Conservation (phyloP, 768 basidiomycete species). For the Kondoa subrosea region DNA sequence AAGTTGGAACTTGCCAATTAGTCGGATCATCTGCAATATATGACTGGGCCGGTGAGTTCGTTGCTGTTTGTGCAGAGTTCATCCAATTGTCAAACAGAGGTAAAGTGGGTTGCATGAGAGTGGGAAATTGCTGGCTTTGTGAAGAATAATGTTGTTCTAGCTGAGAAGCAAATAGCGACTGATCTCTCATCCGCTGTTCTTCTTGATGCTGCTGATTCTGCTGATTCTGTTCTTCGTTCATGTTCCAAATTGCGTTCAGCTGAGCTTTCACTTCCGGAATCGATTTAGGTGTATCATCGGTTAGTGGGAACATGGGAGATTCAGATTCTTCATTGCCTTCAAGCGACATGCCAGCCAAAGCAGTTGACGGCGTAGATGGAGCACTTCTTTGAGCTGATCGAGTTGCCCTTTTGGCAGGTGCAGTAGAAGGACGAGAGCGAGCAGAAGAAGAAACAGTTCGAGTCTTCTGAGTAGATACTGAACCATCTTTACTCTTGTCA, state of each 20-base stretch:
- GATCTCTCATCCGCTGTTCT: background rate
- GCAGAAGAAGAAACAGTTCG: background rate
- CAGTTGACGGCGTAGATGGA: background rate
- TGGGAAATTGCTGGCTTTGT: background rate
- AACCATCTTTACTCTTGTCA: background rate
- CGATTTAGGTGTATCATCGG: background rate
- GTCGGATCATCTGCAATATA: too few relatives aligned
- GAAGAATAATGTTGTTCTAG: background rate
- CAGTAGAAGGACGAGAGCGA: background rate
- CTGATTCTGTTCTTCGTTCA: background rate
- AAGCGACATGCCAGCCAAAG: background rate
- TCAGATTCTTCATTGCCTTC: background rate
- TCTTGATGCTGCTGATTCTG: background rate
- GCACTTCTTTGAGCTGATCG: background rate
- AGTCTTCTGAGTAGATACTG: background rate
- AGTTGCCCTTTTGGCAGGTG: background rate
- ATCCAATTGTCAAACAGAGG: too few relatives aligned
- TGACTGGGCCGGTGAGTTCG: too few relatives aligned
- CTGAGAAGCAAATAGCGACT: background rate
- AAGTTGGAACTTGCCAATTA: background rate
- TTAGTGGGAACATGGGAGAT: background rate
- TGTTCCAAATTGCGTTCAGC: background rate
- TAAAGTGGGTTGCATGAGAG: background rate
- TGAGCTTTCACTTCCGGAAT: background rate
- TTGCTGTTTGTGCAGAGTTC: too few relatives aligned